Evolutionary conservation across 2,329 filamentous ascomycete species (phyloP).

Genomic region (Penicillium freii): DNA sequence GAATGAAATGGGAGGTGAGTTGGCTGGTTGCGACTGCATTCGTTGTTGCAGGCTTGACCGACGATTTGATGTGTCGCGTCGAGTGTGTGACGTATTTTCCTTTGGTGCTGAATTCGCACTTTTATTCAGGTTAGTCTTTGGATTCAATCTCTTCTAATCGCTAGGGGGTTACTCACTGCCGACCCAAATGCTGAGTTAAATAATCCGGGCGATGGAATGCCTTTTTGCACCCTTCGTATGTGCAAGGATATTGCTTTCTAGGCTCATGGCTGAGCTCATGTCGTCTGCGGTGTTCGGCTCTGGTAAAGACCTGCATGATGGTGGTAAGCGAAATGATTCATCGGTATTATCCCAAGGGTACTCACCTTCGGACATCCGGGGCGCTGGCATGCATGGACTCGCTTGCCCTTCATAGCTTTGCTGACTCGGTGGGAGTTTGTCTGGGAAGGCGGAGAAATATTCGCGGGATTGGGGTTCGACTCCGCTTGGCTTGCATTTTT

Average conservation of each 20-base stretch:
- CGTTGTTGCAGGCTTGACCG: background rate
- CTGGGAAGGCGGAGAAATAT: constrained; percentile 2
- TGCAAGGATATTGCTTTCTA: constrained; percentile 44
- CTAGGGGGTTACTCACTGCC: constrained; percentile 42
- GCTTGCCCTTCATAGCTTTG: constrained; percentile 53
- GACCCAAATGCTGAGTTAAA: constrained; percentile 48
- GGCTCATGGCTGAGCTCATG: constrained; percentile 52
- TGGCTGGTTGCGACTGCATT: background rate
- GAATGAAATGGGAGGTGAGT: background rate
- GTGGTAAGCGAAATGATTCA: constrained; percentile 5
- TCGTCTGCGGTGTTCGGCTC: constrained; percentile 48
- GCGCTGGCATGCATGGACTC: constrained; percentile 49
- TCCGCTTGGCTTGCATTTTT: background rate
- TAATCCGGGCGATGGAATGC: constrained; percentile 50
- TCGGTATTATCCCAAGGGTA: background rate
- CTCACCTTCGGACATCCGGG: constrained; percentile 49
- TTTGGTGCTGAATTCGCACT: background rate
- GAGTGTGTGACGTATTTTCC: background rate
- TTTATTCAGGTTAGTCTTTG: background rate
- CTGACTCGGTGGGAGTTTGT: constrained; percentile 41
- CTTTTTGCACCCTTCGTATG: constrained; percentile 45
- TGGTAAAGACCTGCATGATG: constrained; percentile 45
- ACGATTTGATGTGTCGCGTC: background rate
- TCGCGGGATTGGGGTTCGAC: background rate
- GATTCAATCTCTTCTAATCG: background rate